Evolutionary conservation across 495 filamentous ascomycete genomes (phyloP), one percentile per base, ranked within the genome.

Genomic region (Aspergillus egyptiacus): DNA sequence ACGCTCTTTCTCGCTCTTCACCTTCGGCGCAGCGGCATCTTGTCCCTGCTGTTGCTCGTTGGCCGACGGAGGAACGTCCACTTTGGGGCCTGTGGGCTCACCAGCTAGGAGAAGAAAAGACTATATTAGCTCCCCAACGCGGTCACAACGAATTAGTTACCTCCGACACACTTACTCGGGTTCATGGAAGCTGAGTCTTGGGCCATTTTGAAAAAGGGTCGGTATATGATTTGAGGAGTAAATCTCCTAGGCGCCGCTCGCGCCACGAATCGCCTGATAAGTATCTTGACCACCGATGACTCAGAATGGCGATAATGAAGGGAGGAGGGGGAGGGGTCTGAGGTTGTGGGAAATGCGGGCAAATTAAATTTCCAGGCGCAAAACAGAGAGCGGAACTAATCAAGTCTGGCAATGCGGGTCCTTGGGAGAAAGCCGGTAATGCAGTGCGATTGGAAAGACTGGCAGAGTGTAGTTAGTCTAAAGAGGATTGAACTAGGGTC

Each of bases 1-100:
- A 77, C 72, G 50, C 50, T 81, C 79, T 60, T 79, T 81, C 60
- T 78, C 77, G 39, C 66, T 75, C 69, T 83, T 82, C 58, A 81
- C 75, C 65, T 80, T 81, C 45, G 69, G 60, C 31, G 50, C 68
- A 31, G 61, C 68, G 15, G 66, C 63, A 64, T 75, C 75, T 60
- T 75, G 64, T 25, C 67, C 22, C 59, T 73, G 73, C 25, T 69
- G 68, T 43, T 79, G 69, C 32, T 62, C 57, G n/a, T 77, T 65
- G 45, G 71, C 62, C 13, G 72, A 64, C 35, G 78, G 71, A 10
- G 77, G 71, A 7, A 55, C 57, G 23, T 69, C 68, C 46, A 69
- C 69, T 45, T 68, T 58, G 52, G 77, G 71, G 57, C 72, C 76
- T 42, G 77, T 71, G 38, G 72, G 62, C 54, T 77, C 76, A 58